phyloP scores from a whole-genome alignment of 768 basidiomycete genomes.

The Hypholoma sublateritium region DNA sequence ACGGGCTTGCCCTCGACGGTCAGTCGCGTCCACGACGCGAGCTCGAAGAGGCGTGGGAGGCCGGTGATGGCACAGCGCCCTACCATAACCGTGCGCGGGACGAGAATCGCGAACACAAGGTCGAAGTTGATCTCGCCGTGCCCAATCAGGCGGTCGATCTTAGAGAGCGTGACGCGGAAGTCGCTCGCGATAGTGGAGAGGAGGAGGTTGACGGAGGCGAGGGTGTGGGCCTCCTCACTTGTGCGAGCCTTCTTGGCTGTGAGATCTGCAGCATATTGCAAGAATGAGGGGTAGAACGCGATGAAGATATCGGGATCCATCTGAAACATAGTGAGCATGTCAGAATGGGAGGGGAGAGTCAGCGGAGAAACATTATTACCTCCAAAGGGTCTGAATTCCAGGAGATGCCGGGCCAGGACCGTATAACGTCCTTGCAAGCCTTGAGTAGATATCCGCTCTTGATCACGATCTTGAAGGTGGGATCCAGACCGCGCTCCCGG shows the following conservation, averaged over 20 bases:
- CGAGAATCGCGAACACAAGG: slow-evolving; percentile 53
- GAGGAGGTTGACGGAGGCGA: slow-evolving; percentile 50
- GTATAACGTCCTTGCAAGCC: slow-evolving; percentile 58
- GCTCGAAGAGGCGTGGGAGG: slow-evolving; percentile 48
- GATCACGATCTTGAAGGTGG: slow-evolving; percentile 52
- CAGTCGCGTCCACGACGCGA: slow-evolving; percentile 39
- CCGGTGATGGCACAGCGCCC: slow-evolving; percentile 54
- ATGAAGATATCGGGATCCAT: slow-evolving; percentile 59
- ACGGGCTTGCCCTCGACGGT: slow-evolving; percentile 32
- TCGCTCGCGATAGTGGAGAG: slow-evolving; percentile 49
- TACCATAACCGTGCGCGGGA: slow-evolving; percentile 52
- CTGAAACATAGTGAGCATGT: slow-evolving; percentile 24
- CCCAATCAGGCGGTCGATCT: slow-evolving; percentile 44
- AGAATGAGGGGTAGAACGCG: slow-evolving; percentile 48
- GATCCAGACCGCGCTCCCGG: slow-evolving; percentile 34
- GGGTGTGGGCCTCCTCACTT: slow-evolving; percentile 39
- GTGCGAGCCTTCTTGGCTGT: slow-evolving; percentile 34
- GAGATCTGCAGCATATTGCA: slow-evolving; percentile 41
- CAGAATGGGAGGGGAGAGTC: background rate
- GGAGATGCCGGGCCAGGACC: slow-evolving; percentile 57
- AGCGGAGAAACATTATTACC: slow-evolving; percentile 27
- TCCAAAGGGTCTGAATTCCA: slow-evolving; percentile 61
- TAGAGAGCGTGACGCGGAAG: slow-evolving; percentile 46
- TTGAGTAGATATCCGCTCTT: slow-evolving; percentile 59
- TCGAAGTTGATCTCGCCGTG: slow-evolving; percentile 61